A percentile compares a stretch with the other conserved stretches of the same genome.
Conservation (phyloP, 2,329 filamentous ascomycete genomes). For the Penicillium sp. region DNA sequence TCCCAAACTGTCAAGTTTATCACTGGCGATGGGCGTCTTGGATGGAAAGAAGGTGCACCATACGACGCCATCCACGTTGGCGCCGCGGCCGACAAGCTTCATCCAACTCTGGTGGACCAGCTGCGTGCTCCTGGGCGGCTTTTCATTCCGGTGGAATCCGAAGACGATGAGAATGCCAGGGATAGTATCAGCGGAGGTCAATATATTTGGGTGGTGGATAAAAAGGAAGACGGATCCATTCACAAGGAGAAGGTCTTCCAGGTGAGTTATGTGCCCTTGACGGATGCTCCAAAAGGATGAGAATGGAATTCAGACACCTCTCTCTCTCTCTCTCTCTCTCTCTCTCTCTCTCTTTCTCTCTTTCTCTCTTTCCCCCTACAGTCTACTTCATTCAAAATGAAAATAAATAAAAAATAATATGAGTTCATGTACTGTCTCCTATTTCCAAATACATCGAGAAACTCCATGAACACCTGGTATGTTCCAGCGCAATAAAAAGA, state of each 20-base stretch:
- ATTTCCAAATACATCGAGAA: neutral
- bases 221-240: constrained; percentile 57
- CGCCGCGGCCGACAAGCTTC: constrained; percentile 73
- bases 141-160: constrained; percentile 62
- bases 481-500: neutral
- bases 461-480: constrained; percentile 4
- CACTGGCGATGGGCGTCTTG: constrained; percentile 69
- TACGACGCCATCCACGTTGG: constrained; percentile 98
- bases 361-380: neutral
- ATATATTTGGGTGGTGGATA: constrained; percentile 63
- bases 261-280: constrained; percentile 64
- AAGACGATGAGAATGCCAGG: constrained; percentile 29
- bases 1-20: constrained; percentile 68
- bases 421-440: neutral
- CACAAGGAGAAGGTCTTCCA: constrained; percentile 57
- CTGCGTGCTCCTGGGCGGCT: constrained; percentile 71
- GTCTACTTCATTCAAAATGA: neutral
- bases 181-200: constrained; percentile 41
- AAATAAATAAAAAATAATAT: neutral
- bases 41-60: constrained; percentile 57
- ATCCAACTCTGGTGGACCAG: constrained; percentile 71
- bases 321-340: neutral
- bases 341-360: neutral
- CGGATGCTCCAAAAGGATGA: constrained; percentile 52
- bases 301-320: neutral